These are phyloP conservation scores for Penicillium sp. DNA, from an alignment of 2,329 filamentous ascomycete species.

Conservation along the genomic window DNA sequence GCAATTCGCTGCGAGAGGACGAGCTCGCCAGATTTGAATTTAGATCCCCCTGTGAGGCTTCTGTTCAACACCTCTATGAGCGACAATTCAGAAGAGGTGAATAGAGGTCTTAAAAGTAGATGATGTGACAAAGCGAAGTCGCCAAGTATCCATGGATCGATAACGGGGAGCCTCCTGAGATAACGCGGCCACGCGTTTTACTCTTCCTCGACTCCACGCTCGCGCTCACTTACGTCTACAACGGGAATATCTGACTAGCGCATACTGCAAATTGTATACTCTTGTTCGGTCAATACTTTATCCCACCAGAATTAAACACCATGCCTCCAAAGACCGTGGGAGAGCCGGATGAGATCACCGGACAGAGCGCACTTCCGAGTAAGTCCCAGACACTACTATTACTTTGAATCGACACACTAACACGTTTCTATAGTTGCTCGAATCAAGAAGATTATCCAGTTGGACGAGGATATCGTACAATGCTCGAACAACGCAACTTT, in stretches of 20 bases:
- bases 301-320: constrained; percentile 8
- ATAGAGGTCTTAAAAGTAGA: constrained; percentile 4
- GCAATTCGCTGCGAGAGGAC: neutral
- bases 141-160: constrained; percentile 30
- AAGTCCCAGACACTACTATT: constrained; percentile 41
- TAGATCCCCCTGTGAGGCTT: neutral
- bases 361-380: constrained; percentile 82
- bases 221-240: constrained; percentile 5
- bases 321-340: constrained; percentile 93
- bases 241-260: neutral
- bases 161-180: constrained; percentile 27
- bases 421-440: constrained; percentile 67
- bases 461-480: constrained; percentile 79
- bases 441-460: constrained; percentile 90
- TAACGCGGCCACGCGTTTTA: constrained; percentile 28
- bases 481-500: constrained; percentile 95
- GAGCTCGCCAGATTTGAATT: neutral
- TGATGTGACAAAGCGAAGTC: constrained; percentile 17
- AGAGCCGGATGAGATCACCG: constrained; percentile 80
- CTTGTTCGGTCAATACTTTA: neutral
- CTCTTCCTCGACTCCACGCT: constrained; percentile 15
- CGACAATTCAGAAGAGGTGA: constrained; percentile 4
- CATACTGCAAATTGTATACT: neutral
- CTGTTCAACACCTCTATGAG: neutral
- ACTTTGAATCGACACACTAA: constrained; percentile 7